Percentiles rank a stretch among this genome's conserved stretches.
Evolutionary conservation across 768 basidiomycete genomes (phyloP).

Genomic region (Boletus sp.): DNA sequence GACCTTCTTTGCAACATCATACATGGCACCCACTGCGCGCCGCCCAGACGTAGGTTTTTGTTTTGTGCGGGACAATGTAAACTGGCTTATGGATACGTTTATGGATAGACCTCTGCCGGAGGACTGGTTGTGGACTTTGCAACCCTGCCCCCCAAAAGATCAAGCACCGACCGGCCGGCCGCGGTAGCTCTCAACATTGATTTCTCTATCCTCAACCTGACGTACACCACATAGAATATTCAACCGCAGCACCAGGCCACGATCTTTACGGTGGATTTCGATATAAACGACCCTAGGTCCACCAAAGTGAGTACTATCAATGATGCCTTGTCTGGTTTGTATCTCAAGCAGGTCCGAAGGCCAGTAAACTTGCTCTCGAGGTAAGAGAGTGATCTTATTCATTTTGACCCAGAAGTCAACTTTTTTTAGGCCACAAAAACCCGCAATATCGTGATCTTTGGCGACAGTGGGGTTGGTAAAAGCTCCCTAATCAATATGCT

Average conservation of each 20-base stretch:
- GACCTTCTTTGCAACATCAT: neutral
- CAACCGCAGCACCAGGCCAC: constrained; percentile 6
- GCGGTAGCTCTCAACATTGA: constrained; percentile 2
- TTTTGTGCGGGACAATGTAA: neutral
- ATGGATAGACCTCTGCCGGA: constrained; percentile 5
- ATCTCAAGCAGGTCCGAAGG: neutral
- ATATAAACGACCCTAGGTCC: neutral
- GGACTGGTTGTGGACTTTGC: neutral
- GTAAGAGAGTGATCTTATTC: constrained; percentile 5
- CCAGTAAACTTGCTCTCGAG: neutral
- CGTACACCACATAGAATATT: neutral
- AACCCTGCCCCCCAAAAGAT: neutral
- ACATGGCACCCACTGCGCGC: constrained; percentile 2
- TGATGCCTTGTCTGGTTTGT: neutral
- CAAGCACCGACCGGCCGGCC: neutral
- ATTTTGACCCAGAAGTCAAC: neutral
- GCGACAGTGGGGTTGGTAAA: constrained; percentile 42
- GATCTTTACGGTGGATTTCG: constrained; percentile 8
- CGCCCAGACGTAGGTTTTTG: constrained; percentile 12
- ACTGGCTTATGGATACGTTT: neutral
- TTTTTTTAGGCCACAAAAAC: neutral
- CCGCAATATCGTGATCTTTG: constrained; percentile 42
- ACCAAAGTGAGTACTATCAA: constrained; percentile 7
- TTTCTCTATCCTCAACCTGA: neutral
- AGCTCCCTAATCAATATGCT: constrained; percentile 45